Base-by-base conservation (phyloP, 2,329 filamentous ascomycete genomes). In the Cryoendolithus antarcticus region DNA sequence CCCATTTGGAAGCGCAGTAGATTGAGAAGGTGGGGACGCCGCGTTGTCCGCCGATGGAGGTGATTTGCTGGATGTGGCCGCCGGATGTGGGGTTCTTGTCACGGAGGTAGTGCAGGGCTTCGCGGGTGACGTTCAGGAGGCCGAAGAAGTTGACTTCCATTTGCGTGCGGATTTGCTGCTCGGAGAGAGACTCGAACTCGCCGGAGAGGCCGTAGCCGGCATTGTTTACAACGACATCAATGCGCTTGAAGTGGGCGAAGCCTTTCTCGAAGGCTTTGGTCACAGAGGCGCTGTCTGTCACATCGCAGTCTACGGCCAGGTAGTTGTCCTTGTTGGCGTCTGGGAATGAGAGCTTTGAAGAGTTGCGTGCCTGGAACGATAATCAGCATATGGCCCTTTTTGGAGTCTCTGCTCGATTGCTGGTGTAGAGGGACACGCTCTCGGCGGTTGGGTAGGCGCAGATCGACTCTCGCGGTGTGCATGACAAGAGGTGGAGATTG, bases 91-190 rank as follows among this genome's bases (percentile, higher is more conserved):
- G 44, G 57, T 50, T 70, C 54, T 42, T 58, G 42, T 59, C 60
- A 9, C 64, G 55, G 62, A 67, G 64, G n/a, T 53, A 50, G 42
- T 63, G 55, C 44, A 67, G 53, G 1, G 63, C 63, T 43, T 57
- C 60, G 30, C 62, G 57, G 5, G 71, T 75, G 1, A 75, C 67
- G 31, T 70, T 62, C 3, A 76, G 52, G 1, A 74, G 54, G 2
- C 74, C 74, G 39, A 72, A 75, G 50, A 77, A 70, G 48, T 79
- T 77, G 43, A 72, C 65, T 35, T 78, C 70, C 54, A 77, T 66
- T 48, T 77, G 68, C 2, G 53, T 62, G 2, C 66, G 61, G 30
- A 71, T 66, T 24, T 72, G 62, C 2, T 62, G 50, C 2, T 73
- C 62, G 1, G 60, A 58, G 3, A 71, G 53, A 4, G 69, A 66